phyloP scores from a whole-genome alignment of 2,329 filamentous ascomycete species.

The Fonsecaea erecta region DNA sequence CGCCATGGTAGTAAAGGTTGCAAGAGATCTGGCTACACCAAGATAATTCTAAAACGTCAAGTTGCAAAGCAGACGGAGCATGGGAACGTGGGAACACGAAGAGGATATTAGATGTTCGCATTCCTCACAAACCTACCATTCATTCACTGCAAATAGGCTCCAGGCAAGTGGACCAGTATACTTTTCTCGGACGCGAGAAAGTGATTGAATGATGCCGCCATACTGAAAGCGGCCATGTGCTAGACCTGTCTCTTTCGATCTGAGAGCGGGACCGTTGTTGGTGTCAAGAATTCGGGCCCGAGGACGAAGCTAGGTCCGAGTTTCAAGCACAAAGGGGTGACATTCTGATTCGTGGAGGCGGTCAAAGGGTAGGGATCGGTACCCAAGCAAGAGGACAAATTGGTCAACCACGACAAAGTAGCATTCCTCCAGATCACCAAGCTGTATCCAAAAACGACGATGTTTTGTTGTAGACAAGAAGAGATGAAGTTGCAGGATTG shows the following conservation, averaged over 20 bases:
- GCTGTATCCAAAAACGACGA: not conserved
- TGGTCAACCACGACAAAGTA: not conserved
- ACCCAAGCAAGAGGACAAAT: not conserved
- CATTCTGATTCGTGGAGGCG: not conserved
- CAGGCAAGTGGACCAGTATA: not conserved
- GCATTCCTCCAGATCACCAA: not conserved
- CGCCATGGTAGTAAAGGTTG: slow-evolving; percentile 3
- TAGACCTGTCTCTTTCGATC: not conserved
- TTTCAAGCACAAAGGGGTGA: no score
- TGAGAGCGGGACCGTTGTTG: not conserved
- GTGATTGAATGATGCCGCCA: not conserved
- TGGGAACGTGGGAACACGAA: not conserved
- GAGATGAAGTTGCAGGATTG: not conserved
- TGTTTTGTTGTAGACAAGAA: not conserved
- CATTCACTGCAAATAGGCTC: slow-evolving; percentile 1
- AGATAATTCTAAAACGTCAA: not conserved
- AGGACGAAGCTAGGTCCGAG: not conserved
- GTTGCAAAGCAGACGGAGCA: not conserved
- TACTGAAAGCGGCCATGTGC: not conserved
- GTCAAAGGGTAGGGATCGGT: not conserved
- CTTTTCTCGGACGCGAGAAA: slow-evolving; percentile 12
- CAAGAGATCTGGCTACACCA: not conserved
- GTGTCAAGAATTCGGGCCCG: not conserved
- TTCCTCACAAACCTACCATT: slow-evolving; percentile 10
- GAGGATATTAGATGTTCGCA: slow-evolving; percentile 4